Percentiles rank a stretch among this genome's conserved stretches.
Conservation (phyloP, 805 yeast species). For the Lachancea quebecensis region DNA sequence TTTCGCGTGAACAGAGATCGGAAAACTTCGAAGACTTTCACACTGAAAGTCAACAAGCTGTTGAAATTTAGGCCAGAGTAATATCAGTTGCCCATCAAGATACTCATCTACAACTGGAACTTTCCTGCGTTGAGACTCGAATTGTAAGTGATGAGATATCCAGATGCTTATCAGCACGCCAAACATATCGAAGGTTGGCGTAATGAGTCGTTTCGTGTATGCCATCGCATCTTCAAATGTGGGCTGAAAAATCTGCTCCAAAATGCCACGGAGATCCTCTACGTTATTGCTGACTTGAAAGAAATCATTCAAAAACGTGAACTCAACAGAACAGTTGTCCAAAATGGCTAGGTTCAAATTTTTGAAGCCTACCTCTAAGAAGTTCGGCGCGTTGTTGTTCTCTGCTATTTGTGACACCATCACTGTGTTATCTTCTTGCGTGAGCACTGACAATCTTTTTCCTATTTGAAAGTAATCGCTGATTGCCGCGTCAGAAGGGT, state of each 20-base stretch:
- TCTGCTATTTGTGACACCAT: slow-evolving; percentile 84
- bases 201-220: slow-evolving; percentile 38
- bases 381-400: slow-evolving; percentile 53
- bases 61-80: slow-evolving; percentile 85
- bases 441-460: slow-evolving; percentile 52
- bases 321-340: slow-evolving; percentile 75
- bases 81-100: slow-evolving; percentile 54
- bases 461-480: slow-evolving; percentile 54
- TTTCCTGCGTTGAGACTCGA: slow-evolving; percentile 58
- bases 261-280: slow-evolving; percentile 39
- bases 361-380: slow-evolving; percentile 67
- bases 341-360: slow-evolving; percentile 66
- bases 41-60: slow-evolving; percentile 70
- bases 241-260: slow-evolving; percentile 45
- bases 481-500: slow-evolving; percentile 25
- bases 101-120: slow-evolving; percentile 65
- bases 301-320: slow-evolving; percentile 63
- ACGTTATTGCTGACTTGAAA: slow-evolving; percentile 44
- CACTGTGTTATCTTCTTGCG: slow-evolving; percentile 51
- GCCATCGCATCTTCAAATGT: slow-evolving; percentile 44
- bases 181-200: slow-evolving; percentile 56
- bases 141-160: slow-evolving; percentile 56
- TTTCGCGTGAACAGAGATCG: slow-evolving; percentile 27
- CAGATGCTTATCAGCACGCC: slow-evolving; percentile 75
- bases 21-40: slow-evolving; percentile 53